Evolutionary conservation across 495 filamentous ascomycete genomes (phyloP).

Genomic region (Astrothelium macrocarpum): DNA sequence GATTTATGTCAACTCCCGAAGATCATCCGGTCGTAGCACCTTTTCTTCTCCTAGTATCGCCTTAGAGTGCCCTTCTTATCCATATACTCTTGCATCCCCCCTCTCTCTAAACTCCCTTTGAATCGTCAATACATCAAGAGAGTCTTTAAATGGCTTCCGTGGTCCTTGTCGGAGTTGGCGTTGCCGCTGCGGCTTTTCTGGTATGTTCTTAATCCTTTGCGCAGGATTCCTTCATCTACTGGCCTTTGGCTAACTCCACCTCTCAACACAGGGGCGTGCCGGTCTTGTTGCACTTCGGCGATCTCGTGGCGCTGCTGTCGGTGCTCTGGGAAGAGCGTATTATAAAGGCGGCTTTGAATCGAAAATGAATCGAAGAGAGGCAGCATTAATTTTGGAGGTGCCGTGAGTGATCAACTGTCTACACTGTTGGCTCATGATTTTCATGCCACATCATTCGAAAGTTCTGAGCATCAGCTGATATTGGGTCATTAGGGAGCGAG

Average conservation of each 20-base stretch:
- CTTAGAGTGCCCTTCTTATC: too few relatives aligned
- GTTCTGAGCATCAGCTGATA: not conserved
- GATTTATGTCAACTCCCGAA: too few relatives aligned
- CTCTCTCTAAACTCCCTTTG: too few relatives aligned
- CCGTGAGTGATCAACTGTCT: slow-evolving; percentile 47
- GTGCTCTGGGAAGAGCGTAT: slow-evolving; percentile 67
- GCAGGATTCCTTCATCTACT: slow-evolving; percentile 28
- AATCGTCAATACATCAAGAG: too few relatives aligned
- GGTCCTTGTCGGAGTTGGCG: slow-evolving; percentile 68
- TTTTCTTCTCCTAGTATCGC: too few relatives aligned
- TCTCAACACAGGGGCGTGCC: slow-evolving; percentile 62
- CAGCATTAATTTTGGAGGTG: slow-evolving; percentile 81
- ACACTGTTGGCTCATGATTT: not conserved
- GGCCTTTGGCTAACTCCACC: not conserved
- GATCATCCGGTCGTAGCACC: too few relatives aligned
- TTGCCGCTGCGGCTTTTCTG: slow-evolving; percentile 44
- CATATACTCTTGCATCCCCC: too few relatives aligned
- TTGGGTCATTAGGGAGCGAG: slow-evolving; percentile 55
- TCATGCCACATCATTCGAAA: not conserved
- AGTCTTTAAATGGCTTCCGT: slow-evolving; percentile 65
- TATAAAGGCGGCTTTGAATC: slow-evolving; percentile 97
- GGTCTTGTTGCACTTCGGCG: slow-evolving; percentile 80
- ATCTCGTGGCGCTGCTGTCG: slow-evolving; percentile 50
- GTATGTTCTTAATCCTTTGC: slow-evolving; percentile 26
- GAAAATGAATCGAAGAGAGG: slow-evolving; percentile 85